A percentile compares a stretch with the other conserved stretches of the same genome.
These are phyloP conservation scores for Solanum commersonii DNA, from an alignment of 257 asterid species.

Conservation along the genomic window DNA sequence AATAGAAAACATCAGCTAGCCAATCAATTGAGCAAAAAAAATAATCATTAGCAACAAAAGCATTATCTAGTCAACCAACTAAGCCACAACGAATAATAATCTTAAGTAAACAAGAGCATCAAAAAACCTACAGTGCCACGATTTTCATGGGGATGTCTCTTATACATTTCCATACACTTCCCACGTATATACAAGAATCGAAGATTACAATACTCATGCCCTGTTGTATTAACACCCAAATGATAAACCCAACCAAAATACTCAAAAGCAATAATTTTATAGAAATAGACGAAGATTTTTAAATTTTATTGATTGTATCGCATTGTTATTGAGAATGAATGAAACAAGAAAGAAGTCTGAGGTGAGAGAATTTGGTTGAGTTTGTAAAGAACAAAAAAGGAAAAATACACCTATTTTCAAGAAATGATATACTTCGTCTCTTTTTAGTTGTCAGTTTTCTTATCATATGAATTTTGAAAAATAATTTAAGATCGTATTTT, in stretches of 20 bases:
- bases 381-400: background rate
- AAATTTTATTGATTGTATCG: background rate
- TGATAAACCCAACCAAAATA: constrained; percentile 74
- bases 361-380: background rate
- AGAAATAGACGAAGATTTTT: background rate
- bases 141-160: constrained; percentile 54
- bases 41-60: too few species aligned
- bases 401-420: background rate
- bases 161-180: constrained; percentile 61
- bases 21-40: too few species aligned
- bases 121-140: constrained; percentile 49
- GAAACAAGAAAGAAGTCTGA: background rate
- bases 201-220: constrained; percentile 63
- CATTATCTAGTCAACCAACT: too few species aligned
- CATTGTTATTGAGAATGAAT: background rate
- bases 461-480: too few species aligned
- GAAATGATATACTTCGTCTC: background rate
- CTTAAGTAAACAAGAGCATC: background rate
- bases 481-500: too few species aligned
- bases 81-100: background rate
- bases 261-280: constrained; percentile 22
- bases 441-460: too few species aligned
- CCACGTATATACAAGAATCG: constrained; percentile 63
- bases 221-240: constrained; percentile 60
- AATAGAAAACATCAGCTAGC: too few species aligned